Conservation (phyloP, 176 grass and related monocot genomes). For the Cymbopogon citratus region DNA sequence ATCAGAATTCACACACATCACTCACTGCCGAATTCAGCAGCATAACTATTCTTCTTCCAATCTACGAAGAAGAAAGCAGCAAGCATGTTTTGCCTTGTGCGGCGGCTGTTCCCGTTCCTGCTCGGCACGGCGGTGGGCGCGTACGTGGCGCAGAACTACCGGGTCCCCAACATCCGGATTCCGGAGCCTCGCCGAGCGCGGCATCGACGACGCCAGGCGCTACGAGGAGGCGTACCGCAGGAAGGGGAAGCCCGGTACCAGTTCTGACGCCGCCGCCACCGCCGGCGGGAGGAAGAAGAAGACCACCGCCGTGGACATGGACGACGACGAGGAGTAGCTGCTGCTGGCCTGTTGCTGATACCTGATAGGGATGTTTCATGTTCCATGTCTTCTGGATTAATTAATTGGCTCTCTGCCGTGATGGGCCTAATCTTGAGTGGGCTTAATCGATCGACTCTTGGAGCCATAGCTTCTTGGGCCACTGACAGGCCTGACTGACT, state of each 20-base stretch:
- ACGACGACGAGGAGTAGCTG: neutral
- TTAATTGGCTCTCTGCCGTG: neutral
- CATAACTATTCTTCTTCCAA: too few species aligned
- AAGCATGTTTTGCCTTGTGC: neutral
- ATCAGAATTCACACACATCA: too few species aligned
- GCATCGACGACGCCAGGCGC: conserved; percentile 26
- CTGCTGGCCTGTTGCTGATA: neutral
- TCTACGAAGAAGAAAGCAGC: too few species aligned
- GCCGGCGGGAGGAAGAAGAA: neutral
- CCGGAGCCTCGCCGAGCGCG: conserved; percentile 14
- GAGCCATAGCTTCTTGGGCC: neutral
- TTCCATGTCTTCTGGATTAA: too few species aligned
- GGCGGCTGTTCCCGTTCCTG: conserved; percentile 48
- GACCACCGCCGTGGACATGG: neutral
- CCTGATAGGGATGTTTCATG: too few species aligned
- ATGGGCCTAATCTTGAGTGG: neutral
- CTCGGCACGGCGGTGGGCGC: conserved; percentile 44
- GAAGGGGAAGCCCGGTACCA: neutral
- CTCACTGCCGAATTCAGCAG: too few species aligned
- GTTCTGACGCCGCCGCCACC: neutral
- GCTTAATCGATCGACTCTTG: neutral
- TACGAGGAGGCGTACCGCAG: conserved; percentile 68
- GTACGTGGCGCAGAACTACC: conserved; percentile 63
- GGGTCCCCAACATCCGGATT: conserved; percentile 47
- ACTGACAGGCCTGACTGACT: neutral